phyloP scores from a whole-genome alignment of 164 flowering plant genomes.

The Dillenia suffruticosa region DNA sequence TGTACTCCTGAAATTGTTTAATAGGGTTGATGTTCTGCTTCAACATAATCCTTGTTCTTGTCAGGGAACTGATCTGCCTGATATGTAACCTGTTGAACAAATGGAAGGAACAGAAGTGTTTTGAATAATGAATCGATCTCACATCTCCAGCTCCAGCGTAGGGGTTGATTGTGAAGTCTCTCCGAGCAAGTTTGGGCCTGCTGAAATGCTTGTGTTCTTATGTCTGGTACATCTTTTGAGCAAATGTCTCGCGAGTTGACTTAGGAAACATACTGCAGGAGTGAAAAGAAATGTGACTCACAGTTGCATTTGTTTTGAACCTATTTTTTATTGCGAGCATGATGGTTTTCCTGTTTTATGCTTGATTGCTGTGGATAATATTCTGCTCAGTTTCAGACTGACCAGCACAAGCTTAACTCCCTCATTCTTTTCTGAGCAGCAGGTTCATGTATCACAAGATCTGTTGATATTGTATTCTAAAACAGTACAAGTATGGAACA shows the following conservation, averaged over 20 bases:
- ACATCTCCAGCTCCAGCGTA: slow-evolving; percentile 97
- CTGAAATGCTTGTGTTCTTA: slow-evolving; percentile 73
- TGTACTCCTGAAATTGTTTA: slow-evolving; percentile 39
- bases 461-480: neutral
- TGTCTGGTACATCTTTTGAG: slow-evolving; percentile 84
- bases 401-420: too few relatives aligned
- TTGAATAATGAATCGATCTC: slow-evolving; percentile 16
- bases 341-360: too few relatives aligned
- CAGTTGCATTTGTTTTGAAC: too few relatives aligned
- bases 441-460: too few relatives aligned
- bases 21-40: slow-evolving; percentile 62
- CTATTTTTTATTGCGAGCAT: neutral
- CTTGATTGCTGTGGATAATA: too few relatives aligned
- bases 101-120: slow-evolving; percentile 1
- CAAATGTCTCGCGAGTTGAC: slow-evolving; percentile 85
- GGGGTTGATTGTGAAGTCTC: slow-evolving; percentile 72
- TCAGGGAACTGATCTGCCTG: slow-evolving; percentile 65
- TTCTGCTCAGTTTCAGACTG: too few relatives aligned
- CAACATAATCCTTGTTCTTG: slow-evolving; percentile 65
- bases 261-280: slow-evolving; percentile 86
- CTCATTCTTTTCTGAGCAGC: too few relatives aligned
- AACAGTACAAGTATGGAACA: slow-evolving; percentile 3
- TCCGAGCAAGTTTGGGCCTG: slow-evolving; percentile 80
- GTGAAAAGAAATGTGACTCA: neutral
- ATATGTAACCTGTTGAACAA: slow-evolving; percentile 47